Base-by-base conservation (phyloP, 495 filamentous ascomycete genomes). In the Penicillium flavigenum region DNA sequence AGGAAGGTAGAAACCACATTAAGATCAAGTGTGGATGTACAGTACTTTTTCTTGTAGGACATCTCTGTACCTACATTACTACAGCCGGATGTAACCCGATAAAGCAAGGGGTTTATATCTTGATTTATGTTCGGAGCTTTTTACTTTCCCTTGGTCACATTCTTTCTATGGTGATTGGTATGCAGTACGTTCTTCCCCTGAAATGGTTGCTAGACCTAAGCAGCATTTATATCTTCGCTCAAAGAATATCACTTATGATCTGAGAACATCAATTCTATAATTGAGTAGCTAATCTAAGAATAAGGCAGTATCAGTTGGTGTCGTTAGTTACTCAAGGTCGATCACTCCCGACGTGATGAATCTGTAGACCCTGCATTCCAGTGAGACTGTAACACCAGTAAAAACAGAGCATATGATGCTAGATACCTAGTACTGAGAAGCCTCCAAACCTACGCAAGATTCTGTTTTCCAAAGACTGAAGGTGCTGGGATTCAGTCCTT, bases 21-120 rank as follows among this genome's bases (percentile, higher is more conserved):
- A 12, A 29, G 29, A 42, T 8, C 4, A 29, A 26, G n/a, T 24
- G 20, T 16, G 17, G 26, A 34, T 45, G 41, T 34, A 34, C 39
- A 24, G 27, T 9, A n/a, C 10, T 31, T 36, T 36, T 46, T 44
- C 24, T 34, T 44, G 38, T 53, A 43, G 24, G 26, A 34, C 27
- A 24, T 26, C n/a, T 14, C 34, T 39, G 36, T 8, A 7, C 16
- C 4, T 52, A 22, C 39, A 45, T 43, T 20, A 38, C n/a, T 29
- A 11, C 29, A 12, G 24, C 11, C 22, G 17, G 41, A 8, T 55
- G 53, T 47, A 47, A 47, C 42, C 29, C 20, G 31, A 24, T 12
- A n/a, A 29, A 17, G 53, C 54, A 57, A 57, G 54, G 54, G 45
- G 26, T 8, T 5, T 39, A 29, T 11, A 46, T 16, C 53, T 47